These are phyloP conservation scores for Euphorbia peplus DNA, from an alignment of 345 rosid genomes.

Conservation along the genomic window DNA sequence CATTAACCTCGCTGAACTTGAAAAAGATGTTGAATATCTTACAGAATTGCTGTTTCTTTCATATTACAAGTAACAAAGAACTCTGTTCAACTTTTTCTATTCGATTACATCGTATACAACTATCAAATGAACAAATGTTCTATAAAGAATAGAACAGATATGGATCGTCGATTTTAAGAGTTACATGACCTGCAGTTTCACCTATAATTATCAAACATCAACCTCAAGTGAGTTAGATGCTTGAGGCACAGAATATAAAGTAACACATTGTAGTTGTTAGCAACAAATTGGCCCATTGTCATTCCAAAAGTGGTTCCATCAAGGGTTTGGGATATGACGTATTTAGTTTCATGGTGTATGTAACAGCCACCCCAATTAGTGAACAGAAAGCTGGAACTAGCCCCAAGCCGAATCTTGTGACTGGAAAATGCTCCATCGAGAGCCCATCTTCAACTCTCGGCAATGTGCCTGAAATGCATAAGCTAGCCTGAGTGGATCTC, in stretches of 20 bases:
- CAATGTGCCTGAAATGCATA: constrained; percentile 42
- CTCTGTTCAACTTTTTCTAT: neutral
- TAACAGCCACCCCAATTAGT: constrained; percentile 56
- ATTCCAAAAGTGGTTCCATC: constrained; percentile 65
- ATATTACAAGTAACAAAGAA: neutral
- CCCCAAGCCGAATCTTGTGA: constrained; percentile 82
- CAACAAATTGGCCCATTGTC: constrained; percentile 20
- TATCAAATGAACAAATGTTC: neutral
- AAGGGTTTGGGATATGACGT: constrained; percentile 42
- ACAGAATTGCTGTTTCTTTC: neutral
- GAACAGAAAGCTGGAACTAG: constrained; percentile 84
- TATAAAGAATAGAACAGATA: neutral
- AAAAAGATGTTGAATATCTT: no score
- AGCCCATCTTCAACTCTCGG: constrained; percentile 35
- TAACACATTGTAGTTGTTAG: neutral
- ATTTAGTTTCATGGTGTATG: constrained; percentile 72
- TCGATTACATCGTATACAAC: neutral
- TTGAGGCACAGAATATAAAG: neutral
- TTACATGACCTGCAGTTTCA: neutral
- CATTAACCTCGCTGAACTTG: neutral
- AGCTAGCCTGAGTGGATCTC: neutral
- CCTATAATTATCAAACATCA: neutral
- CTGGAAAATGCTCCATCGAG: constrained; percentile 36
- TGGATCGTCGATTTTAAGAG: neutral
- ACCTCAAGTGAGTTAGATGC: neutral